These are phyloP conservation scores for Fusarium caatingaense DNA, from an alignment of 2,329 filamentous ascomycete genomes.

Conservation along the genomic window DNA sequence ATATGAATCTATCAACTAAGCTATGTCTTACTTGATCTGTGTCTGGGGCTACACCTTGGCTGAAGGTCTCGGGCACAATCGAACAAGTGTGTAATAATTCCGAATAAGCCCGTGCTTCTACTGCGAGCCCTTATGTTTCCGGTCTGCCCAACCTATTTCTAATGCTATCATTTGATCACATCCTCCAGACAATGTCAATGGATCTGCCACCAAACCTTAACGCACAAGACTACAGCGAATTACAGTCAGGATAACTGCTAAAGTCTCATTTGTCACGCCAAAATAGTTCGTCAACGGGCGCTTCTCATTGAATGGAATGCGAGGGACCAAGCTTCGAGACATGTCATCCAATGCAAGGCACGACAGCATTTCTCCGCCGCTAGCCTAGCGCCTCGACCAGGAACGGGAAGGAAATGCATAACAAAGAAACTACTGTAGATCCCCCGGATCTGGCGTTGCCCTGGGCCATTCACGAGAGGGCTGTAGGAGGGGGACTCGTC, in stretches of 20 bases:
- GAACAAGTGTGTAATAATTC: neutral
- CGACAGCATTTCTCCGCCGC: constrained; percentile 1
- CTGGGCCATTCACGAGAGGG: neutral
- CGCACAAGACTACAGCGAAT: neutral
- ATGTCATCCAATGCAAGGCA: constrained; percentile 15
- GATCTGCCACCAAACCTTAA: constrained; percentile 9
- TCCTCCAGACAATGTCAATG: neutral
- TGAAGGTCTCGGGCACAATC: neutral
- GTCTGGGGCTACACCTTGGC: neutral
- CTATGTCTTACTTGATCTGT: neutral
- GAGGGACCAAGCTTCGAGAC: neutral
- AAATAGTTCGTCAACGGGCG: neutral
- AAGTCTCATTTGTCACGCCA: neutral
- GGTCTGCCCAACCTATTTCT: neutral
- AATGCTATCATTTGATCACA: neutral
- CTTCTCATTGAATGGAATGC: constrained; percentile 17
- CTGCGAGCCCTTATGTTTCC: neutral
- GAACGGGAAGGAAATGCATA: constrained; percentile 12
- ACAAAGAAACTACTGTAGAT: neutral
- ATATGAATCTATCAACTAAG: neutral
- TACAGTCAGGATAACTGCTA: neutral
- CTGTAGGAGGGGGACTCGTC: neutral
- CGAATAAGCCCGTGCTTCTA: neutral
- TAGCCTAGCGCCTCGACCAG: constrained; percentile 15
- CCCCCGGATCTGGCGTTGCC: constrained; percentile 3